Percentiles rank a stretch among this genome's conserved stretches.
These are phyloP conservation scores for Lupinus albus DNA, from an alignment of 306 rosid species.

Conservation along the genomic window DNA sequence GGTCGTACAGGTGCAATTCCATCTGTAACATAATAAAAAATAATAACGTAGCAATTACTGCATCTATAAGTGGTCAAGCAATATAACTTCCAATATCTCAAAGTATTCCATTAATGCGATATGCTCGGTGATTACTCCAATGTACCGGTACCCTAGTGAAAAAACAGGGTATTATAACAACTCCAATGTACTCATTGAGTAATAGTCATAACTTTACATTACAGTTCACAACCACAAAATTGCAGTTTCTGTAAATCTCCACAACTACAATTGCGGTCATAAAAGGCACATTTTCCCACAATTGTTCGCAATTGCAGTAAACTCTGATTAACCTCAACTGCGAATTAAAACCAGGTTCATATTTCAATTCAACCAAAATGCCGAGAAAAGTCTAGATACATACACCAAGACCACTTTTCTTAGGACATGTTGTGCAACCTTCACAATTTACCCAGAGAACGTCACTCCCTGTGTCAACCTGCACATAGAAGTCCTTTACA, in stretches of 20 bases:
- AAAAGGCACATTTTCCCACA: not conserved
- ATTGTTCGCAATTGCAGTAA: not conserved
- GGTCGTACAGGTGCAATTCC: conserved; percentile 62
- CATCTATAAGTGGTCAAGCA: conserved; percentile 31
- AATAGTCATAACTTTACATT: not conserved
- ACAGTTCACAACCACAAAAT: too few species aligned
- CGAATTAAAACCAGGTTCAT: not conserved
- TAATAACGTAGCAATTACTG: conserved; percentile 38
- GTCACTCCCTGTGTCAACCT: conserved; percentile 98
- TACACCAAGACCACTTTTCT: conserved; percentile 74
- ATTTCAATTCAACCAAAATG: conserved; percentile 9
- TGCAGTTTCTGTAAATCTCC: not conserved
- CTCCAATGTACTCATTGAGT: not conserved
- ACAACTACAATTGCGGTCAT: not conserved
- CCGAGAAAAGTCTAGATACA: conserved; percentile 33
- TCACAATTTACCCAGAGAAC: conserved; percentile 79
- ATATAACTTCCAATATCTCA: conserved; percentile 5
- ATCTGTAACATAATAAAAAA: conserved; percentile 57
- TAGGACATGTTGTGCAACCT: conserved; percentile 74
- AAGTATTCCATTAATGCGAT: conserved; percentile 23
- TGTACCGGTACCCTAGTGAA: not conserved
- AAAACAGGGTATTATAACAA: not conserved
- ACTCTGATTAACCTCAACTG: not conserved
- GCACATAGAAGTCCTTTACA: conserved; percentile 69
- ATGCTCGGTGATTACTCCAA: conserved; percentile 11